Evolutionary conservation across 2,329 filamentous ascomycete genomes (phyloP).

Genomic region (Botrytis medusae): DNA sequence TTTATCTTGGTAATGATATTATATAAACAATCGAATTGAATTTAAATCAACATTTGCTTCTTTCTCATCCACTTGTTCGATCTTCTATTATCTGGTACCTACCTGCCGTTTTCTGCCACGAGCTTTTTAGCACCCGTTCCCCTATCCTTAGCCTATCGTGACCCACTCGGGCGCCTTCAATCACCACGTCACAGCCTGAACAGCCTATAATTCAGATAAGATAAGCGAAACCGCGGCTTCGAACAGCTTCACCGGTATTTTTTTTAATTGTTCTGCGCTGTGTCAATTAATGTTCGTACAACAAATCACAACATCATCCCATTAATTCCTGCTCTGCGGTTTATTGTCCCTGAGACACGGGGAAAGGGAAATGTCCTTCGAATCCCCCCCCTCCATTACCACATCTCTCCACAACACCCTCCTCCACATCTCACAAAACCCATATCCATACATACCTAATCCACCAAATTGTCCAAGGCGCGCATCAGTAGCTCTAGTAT

Average conservation of each 20-base stretch:
- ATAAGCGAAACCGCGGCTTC: slow-evolving; percentile 21
- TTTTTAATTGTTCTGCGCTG: not conserved
- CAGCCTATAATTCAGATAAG: slow-evolving; percentile 14
- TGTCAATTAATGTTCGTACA: not conserved
- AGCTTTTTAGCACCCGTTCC: slow-evolving; percentile 2
- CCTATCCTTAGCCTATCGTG: slow-evolving; percentile 2
- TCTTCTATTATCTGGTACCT: not conserved
- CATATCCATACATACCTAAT: slow-evolving; percentile 50
- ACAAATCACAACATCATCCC: slow-evolving; percentile 4
- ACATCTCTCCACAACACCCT: slow-evolving; percentile 34
- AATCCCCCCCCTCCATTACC: slow-evolving; percentile 24
- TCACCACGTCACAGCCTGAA: slow-evolving; percentile 13
- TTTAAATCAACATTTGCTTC: not conserved
- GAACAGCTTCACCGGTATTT: not conserved
- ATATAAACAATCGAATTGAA: not conserved
- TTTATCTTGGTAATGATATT: not conserved
- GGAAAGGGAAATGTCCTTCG: slow-evolving; percentile 21
- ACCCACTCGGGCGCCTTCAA: not conserved
- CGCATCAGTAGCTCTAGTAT: slow-evolving; percentile 64
- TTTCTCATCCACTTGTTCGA: not conserved
- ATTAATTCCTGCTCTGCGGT: not conserved
- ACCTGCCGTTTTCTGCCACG: slow-evolving; percentile 6
- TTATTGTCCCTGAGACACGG: not conserved
- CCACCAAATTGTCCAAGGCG: slow-evolving; percentile 45
- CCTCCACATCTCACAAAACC: slow-evolving; percentile 43